Conservation (phyloP, 805 yeast species). For the Saitoella complicata region DNA sequence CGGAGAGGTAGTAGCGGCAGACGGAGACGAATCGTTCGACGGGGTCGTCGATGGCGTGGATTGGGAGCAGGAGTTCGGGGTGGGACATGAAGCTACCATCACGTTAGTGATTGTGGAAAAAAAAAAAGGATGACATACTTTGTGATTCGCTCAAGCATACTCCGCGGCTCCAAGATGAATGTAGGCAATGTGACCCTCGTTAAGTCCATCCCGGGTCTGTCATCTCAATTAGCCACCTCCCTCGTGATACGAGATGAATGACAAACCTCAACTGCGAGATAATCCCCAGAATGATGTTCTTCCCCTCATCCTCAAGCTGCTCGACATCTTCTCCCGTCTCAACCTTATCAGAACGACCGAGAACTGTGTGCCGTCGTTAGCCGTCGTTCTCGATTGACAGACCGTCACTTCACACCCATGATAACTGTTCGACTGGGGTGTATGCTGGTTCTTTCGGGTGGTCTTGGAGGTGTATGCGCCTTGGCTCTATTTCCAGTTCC, state of each 20-base stretch:
- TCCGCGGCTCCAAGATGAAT: conserved; percentile 82
- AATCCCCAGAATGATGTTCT: neutral
- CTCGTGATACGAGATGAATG: no score
- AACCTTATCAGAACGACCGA: no score
- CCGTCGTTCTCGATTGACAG: no score
- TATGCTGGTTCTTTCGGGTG: no score
- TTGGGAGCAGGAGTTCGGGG: conserved; percentile 58
- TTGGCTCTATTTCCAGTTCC: no score
- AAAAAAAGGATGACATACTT: conserved; percentile 39
- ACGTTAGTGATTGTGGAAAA: neutral
- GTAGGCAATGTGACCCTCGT: conserved; percentile 89
- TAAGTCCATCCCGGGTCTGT: conserved; percentile 74
- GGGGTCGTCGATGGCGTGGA: conserved; percentile 43
- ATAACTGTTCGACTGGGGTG: no score
- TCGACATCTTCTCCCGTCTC: neutral
- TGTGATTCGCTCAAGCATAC: conserved; percentile 90
- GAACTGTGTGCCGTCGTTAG: no score
- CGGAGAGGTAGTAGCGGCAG: conserved; percentile 45
- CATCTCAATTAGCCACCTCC: no score
- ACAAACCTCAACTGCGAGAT: conserved; percentile 1
- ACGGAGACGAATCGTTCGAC: conserved; percentile 56
- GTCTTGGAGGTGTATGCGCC: no score
- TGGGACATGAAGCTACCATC: conserved; percentile 27
- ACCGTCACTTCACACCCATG: no score
- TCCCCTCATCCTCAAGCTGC: conserved; percentile 1